phyloP scores from a whole-genome alignment of 2,329 filamentous ascomycete genomes.

The Apiospora hydei region DNA sequence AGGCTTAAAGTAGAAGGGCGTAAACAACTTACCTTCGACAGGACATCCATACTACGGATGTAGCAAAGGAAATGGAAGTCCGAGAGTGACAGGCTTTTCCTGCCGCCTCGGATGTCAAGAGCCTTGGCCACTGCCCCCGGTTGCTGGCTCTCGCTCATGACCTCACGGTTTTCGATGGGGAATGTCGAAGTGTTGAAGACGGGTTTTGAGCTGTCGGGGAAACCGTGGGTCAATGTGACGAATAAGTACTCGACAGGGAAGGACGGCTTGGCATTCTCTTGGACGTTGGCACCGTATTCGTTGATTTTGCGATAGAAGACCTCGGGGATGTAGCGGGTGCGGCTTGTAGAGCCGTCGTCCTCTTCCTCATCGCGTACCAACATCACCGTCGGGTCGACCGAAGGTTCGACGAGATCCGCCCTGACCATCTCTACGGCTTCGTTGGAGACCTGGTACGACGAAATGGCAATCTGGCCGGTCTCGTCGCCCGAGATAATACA shows the following conservation, averaged over 20 bases:
- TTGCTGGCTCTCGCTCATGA: conserved; percentile 87
- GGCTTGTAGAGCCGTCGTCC: conserved; percentile 72
- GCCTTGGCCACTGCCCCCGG: conserved; percentile 71
- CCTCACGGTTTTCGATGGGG: conserved; percentile 89
- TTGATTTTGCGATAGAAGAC: conserved; percentile 97
- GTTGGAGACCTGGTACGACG: conserved; percentile 93
- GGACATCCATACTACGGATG: conserved; percentile 78
- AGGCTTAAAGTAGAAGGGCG: neutral
- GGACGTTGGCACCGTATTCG: conserved; percentile 94
- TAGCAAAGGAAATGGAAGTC: conserved; percentile 96
- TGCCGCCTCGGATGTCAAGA: conserved; percentile 67
- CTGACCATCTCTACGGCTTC: conserved; percentile 96
- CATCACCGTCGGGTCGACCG: conserved; percentile 91
- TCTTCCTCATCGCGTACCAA: conserved; percentile 93
- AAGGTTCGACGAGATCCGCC: conserved; percentile 93
- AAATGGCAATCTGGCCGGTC: conserved; percentile 84
- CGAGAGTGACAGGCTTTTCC: conserved; percentile 72
- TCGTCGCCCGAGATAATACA: conserved; percentile 96
- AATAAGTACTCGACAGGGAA: conserved; percentile 98
- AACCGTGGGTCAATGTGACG: conserved; percentile 94
- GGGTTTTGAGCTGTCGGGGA: conserved; percentile 81
- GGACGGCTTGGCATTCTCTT: conserved; percentile 94
- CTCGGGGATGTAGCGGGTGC: conserved; percentile 90
- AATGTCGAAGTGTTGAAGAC: conserved; percentile 79
- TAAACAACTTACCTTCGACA: conserved; percentile 75